Conservation (phyloP, 176 grass and related monocot species). For the Phragmites australis region DNA sequence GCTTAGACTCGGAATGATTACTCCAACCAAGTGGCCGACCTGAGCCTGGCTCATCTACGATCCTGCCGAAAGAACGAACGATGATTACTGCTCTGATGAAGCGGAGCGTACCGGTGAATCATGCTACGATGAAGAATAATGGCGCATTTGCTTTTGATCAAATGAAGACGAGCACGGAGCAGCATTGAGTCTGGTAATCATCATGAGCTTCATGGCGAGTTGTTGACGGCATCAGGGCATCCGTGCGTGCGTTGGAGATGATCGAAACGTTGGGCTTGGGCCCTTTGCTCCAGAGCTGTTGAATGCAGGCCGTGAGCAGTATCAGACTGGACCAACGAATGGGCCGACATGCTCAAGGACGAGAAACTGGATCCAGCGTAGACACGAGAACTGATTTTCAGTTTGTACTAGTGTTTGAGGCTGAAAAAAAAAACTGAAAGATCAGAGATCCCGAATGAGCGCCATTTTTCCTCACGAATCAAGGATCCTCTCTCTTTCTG, state of each 20-base stretch:
- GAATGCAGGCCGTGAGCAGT: no score
- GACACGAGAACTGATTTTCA: background rate
- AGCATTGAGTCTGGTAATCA: background rate
- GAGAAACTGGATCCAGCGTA: background rate
- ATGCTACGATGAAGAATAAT: slow-evolving; percentile 3
- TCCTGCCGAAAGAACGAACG: background rate
- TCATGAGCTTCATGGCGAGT: background rate
- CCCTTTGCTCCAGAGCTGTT: background rate
- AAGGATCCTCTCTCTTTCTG: background rate
- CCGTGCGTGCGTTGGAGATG: background rate
- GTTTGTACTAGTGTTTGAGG: no score
- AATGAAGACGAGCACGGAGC: background rate
- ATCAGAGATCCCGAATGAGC: background rate
- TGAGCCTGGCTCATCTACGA: background rate
- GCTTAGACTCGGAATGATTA: background rate
- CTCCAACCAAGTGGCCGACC: background rate
- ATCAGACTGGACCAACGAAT: background rate
- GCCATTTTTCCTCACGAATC: background rate
- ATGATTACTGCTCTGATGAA: background rate
- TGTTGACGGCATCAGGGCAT: background rate
- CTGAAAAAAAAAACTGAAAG: background rate
- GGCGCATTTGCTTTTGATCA: background rate
- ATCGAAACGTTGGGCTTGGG: background rate
- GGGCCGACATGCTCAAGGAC: no score
- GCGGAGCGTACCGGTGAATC: background rate